A percentile compares a stretch with the other conserved stretches of the same genome.
Evolutionary conservation across 352 stramenopile genomes (phyloP).

Genomic region (Phytopythium cucurbitacearum): DNA sequence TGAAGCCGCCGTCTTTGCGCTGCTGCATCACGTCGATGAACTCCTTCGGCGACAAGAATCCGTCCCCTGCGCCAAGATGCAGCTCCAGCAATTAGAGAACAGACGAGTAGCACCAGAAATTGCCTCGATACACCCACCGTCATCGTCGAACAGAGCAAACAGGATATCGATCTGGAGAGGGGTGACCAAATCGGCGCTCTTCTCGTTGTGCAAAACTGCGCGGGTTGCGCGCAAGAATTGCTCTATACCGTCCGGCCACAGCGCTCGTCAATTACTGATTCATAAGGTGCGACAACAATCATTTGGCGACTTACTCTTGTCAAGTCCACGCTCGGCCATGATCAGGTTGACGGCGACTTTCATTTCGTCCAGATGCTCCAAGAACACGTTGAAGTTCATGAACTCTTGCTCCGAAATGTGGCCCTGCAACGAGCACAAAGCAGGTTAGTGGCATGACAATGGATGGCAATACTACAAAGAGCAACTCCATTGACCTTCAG

Average conservation of each 20-base stretch:
- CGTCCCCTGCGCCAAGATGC: constrained; percentile 42
- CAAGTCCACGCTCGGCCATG: constrained; percentile 74
- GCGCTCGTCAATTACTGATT: too few species aligned
- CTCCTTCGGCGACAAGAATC: constrained; percentile 70
- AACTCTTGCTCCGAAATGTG: constrained; percentile 77
- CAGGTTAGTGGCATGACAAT: background rate
- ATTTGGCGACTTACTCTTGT: constrained; percentile 56
- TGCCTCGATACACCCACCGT: constrained; percentile 34
- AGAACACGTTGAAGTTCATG: constrained; percentile 77
- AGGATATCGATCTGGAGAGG: constrained; percentile 83
- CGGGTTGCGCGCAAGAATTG: constrained; percentile 77
- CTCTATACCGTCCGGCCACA: constrained; percentile 21
- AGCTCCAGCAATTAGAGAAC: background rate
- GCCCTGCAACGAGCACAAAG: constrained; percentile 24
- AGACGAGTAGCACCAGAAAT: background rate
- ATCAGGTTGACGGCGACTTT: constrained; percentile 83
- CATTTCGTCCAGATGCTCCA: constrained; percentile 81
- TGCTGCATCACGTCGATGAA: constrained; percentile 88
- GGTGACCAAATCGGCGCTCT: constrained; percentile 58
- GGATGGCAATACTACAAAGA: background rate
- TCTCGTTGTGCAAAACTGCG: constrained; percentile 54
- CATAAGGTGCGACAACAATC: too few species aligned
- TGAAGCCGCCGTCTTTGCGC: constrained; percentile 79
- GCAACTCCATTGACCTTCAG: constrained; percentile 33
- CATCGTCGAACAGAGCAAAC: constrained; percentile 76